These are phyloP conservation scores for Grosmannia huntii DNA, from an alignment of 2,329 filamentous ascomycete species.

Conservation along the genomic window DNA sequence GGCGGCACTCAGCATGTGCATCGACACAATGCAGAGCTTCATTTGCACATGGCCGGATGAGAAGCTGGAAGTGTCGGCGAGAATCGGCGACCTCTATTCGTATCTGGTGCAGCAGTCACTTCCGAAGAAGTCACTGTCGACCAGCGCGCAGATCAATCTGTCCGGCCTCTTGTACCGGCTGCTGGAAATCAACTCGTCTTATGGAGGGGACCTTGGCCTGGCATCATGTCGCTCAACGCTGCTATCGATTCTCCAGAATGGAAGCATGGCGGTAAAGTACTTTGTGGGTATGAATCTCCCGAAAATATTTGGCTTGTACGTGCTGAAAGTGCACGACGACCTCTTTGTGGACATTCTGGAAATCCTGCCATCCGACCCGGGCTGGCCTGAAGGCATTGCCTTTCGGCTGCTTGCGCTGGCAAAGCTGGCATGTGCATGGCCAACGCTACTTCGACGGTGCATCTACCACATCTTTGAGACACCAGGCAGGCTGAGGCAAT, in stretches of 20 bases:
- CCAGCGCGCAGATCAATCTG: conserved; percentile 53
- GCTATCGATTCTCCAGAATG: conserved; percentile 55
- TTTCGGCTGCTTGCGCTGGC: conserved; percentile 67
- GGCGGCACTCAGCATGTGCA: conserved; percentile 51
- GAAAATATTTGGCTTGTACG: conserved; percentile 64
- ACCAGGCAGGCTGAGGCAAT: conserved; percentile 56
- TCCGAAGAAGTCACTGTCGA: conserved; percentile 55
- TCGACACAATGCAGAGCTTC: conserved; percentile 55
- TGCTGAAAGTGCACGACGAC: conserved; percentile 71
- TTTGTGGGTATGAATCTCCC: conserved; percentile 58
- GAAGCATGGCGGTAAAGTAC: conserved; percentile 61
- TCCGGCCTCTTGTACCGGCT: conserved; percentile 58
- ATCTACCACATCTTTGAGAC: conserved; percentile 94
- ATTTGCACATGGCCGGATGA: conserved; percentile 50
- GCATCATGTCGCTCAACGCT: conserved; percentile 56
- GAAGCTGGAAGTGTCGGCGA: conserved; percentile 45
- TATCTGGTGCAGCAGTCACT: conserved; percentile 61
- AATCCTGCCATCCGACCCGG: conserved; percentile 59
- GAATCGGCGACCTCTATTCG: conserved; percentile 63
- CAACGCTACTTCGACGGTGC: conserved; percentile 71
- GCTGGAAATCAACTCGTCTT: conserved; percentile 53
- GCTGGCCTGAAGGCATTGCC: conserved; percentile 70
- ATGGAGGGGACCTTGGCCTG: conserved; percentile 45
- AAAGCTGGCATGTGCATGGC: conserved; percentile 69
- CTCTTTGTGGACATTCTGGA: conserved; percentile 76